Evolutionary conservation across 768 basidiomycete species (phyloP).

Genomic region (Suillus spraguei): DNA sequence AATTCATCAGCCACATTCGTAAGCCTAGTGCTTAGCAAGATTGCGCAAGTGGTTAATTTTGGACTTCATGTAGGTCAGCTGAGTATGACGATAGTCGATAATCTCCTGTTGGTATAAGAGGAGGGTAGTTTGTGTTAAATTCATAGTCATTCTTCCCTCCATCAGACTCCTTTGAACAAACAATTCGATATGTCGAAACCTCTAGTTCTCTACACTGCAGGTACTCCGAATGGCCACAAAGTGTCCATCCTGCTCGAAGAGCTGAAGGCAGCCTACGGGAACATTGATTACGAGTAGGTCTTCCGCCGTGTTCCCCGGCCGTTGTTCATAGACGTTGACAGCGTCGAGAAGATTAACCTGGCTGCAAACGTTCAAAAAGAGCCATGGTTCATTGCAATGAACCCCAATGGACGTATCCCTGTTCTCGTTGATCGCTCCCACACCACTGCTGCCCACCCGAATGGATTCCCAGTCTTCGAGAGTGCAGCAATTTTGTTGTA

Average conservation of each 20-base stretch:
- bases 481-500: slow-evolving; percentile 84
- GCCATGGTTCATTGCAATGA: slow-evolving; percentile 74
- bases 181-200: slow-evolving; percentile 25
- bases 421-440: slow-evolving; percentile 62
- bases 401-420: slow-evolving; percentile 77
- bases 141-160: neutral
- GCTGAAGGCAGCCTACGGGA: slow-evolving; percentile 54
- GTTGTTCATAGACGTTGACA: slow-evolving; percentile 25
- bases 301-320: neutral
- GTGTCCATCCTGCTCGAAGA: slow-evolving; percentile 63
- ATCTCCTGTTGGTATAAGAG: neutral
- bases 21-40: neutral
- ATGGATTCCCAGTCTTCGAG: slow-evolving; percentile 73
- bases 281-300: slow-evolving; percentile 53
- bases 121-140: no score
- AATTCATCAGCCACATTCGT: neutral
- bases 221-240: slow-evolving; percentile 63
- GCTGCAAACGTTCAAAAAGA: slow-evolving; percentile 76
- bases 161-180: neutral
- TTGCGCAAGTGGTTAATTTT: slow-evolving; percentile 1
- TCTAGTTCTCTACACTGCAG: slow-evolving; percentile 36
- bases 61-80: neutral
- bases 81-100: neutral
- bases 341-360: slow-evolving; percentile 57
- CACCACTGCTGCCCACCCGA: slow-evolving; percentile 22